Conservation (phyloP, 768 basidiomycete species). For the Pleurotus tuoliensis region DNA sequence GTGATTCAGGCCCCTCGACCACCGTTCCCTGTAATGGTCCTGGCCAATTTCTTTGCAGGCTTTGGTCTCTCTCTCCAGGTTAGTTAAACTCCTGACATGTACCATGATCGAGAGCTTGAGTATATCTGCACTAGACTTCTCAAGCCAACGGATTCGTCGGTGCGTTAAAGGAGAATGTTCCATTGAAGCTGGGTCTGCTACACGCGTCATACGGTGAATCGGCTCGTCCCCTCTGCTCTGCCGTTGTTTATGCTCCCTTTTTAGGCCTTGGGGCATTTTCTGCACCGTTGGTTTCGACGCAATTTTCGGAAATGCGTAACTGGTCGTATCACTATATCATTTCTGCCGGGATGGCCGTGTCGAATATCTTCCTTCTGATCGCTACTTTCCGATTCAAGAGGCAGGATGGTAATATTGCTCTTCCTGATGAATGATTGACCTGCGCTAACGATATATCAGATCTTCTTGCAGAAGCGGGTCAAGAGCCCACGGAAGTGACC, state of each 20-base stretch:
- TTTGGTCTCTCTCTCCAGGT: conserved; percentile 48
- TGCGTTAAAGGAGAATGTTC: conserved; percentile 37
- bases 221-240: neutral
- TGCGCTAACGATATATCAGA: conserved; percentile 4
- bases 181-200: conserved; percentile 48
- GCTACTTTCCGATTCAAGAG: conserved; percentile 23
- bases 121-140: conserved; percentile 34
- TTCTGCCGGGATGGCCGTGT: conserved; percentile 47
- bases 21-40: conserved; percentile 48
- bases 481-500: conserved; percentile 22
- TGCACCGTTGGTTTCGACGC: conserved; percentile 62
- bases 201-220: conserved; percentile 45
- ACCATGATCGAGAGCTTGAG: neutral
- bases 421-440: neutral
- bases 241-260: neutral
- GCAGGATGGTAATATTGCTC: conserved; percentile 21
- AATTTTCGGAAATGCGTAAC: conserved; percentile 44
- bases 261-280: conserved; percentile 43
- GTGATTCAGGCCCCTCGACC: conserved; percentile 41
- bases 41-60: conserved; percentile 43
- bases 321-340: conserved; percentile 67
- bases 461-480: conserved; percentile 17
- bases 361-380: conserved; percentile 25
- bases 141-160: conserved; percentile 54
- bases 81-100: neutral